These are phyloP conservation scores for Xylaria castorea DNA, from an alignment of 495 filamentous ascomycete species.

Conservation along the genomic window DNA sequence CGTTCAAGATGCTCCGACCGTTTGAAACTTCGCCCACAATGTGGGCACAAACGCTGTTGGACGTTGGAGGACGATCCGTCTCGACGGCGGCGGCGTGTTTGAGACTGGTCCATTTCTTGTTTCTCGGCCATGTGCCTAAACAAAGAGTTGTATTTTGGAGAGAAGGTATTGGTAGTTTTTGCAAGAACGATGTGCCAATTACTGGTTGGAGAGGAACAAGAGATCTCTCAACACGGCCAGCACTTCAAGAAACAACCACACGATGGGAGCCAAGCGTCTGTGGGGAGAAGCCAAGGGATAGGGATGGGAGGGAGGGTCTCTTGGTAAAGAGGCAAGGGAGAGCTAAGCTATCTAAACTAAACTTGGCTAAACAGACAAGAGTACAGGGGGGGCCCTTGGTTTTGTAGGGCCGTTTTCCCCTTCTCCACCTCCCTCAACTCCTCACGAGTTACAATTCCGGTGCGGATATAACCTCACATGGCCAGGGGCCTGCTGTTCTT, in stretches of 20 bases:
- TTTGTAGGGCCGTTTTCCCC: slow-evolving; percentile 30
- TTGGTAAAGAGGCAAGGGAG: slow-evolving; percentile 27
- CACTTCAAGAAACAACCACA: slow-evolving; percentile 24
- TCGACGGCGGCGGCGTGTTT: slow-evolving; percentile 43
- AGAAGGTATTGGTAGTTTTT: slow-evolving; percentile 18
- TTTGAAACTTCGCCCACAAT: slow-evolving; percentile 46
- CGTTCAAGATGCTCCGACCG: slow-evolving; percentile 59
- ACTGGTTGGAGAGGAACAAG: slow-evolving; percentile 17
- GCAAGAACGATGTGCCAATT: slow-evolving; percentile 5
- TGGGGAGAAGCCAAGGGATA: slow-evolving; percentile 27
- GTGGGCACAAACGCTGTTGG: slow-evolving; percentile 42
- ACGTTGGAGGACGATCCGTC: slow-evolving; percentile 41
- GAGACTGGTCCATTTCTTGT: slow-evolving; percentile 43
- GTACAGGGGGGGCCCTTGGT: slow-evolving; percentile 29
- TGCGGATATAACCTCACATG: slow-evolving; percentile 32
- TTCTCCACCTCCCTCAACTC: slow-evolving; percentile 30
- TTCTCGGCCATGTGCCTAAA: slow-evolving; percentile 41
- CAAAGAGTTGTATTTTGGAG: slow-evolving; percentile 19
- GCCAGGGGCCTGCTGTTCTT: slow-evolving; percentile 29
- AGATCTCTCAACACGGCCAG: slow-evolving; percentile 20
- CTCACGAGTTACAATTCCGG: slow-evolving; percentile 27
- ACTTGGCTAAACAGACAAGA: slow-evolving; percentile 29
- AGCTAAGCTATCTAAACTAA: slow-evolving; percentile 32
- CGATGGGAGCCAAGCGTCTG: slow-evolving; percentile 24
- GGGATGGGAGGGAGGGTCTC: slow-evolving; percentile 22